Evolutionary conservation across 2,329 filamentous ascomycete genomes (phyloP).

Genomic region (Stagonosporopsis chrysanthemi): DNA sequence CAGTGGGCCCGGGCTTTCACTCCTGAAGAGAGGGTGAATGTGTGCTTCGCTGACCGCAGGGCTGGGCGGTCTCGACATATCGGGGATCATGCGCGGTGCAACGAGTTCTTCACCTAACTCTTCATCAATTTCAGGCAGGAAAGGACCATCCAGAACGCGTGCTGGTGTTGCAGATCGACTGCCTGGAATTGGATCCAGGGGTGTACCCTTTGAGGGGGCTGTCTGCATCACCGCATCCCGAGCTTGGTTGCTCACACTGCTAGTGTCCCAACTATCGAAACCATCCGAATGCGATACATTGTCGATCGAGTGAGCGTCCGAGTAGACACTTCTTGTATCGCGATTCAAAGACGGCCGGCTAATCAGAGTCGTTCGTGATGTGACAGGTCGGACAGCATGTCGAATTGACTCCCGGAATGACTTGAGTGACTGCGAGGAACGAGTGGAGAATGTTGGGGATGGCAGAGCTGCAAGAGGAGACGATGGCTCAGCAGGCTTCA

Average conservation of each 20-base stretch:
- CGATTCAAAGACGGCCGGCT: slow-evolving; percentile 41
- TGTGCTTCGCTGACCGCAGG: slow-evolving; percentile 65
- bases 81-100: slow-evolving; percentile 45
- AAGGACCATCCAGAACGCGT: slow-evolving; percentile 63
- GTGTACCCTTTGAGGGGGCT: slow-evolving; percentile 54
- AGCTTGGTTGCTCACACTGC: slow-evolving; percentile 68
- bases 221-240: slow-evolving; percentile 56
- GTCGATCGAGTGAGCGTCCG: slow-evolving; percentile 45
- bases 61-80: slow-evolving; percentile 48
- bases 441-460: slow-evolving; percentile 46
- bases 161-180: slow-evolving; percentile 72
- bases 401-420: slow-evolving; percentile 50
- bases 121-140: slow-evolving; percentile 40
- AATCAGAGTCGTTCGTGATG: slow-evolving; percentile 48
- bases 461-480: slow-evolving; percentile 42
- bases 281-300: slow-evolving; percentile 60
- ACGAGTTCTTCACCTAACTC: slow-evolving; percentile 33
- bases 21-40: slow-evolving; percentile 80
- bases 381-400: slow-evolving; percentile 48
- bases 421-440: slow-evolving; percentile 46
- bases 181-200: slow-evolving; percentile 74
- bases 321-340: slow-evolving; percentile 45
- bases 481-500: slow-evolving; percentile 33
- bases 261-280: slow-evolving; percentile 80
- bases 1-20: slow-evolving; percentile 72